Evolutionary conservation across 805 yeast species (phyloP).

Genomic region (Kodamaea fukazawae): DNA sequence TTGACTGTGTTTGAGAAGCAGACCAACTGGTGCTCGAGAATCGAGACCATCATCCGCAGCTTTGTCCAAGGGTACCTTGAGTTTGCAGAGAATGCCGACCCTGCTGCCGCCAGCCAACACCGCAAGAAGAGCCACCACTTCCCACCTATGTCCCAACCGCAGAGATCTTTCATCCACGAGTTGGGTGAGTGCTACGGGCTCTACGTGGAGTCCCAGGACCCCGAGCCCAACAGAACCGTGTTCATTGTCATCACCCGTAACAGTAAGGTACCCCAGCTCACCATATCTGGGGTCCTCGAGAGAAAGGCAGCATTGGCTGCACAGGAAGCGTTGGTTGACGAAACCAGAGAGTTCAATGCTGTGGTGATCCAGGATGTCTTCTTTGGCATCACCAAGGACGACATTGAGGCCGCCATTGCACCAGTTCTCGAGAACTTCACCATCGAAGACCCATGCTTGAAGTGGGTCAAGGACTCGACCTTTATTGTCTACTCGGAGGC

Average conservation of each 20-base stretch:
- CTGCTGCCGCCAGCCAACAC: constrained; percentile 8
- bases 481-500: constrained; percentile 41
- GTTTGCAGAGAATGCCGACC: constrained; percentile 14
- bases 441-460: constrained; percentile 27
- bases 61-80: constrained; percentile 42
- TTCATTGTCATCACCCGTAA: constrained; percentile 45
- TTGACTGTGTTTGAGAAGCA: constrained; percentile 53
- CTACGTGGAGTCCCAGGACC: constrained; percentile 73
- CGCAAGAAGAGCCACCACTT: constrained; percentile 51
- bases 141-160: constrained; percentile 68
- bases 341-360: constrained; percentile 44
- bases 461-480: constrained; percentile 41
- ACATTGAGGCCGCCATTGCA: constrained; percentile 33
- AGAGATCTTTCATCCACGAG: constrained; percentile 68
- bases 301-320: constrained; percentile 17
- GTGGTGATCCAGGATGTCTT: constrained; percentile 52
- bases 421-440: constrained; percentile 22
- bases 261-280: constrained; percentile 40
- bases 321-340: constrained; percentile 20
- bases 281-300: constrained; percentile 44
- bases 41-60: constrained; percentile 52
- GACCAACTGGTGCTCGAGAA: constrained; percentile 62
- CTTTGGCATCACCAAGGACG: constrained; percentile 50
- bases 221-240: constrained; percentile 76
- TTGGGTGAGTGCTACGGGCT: constrained; percentile 58